These are phyloP conservation scores for Melanomma pulvis-pyrius DNA, from an alignment of 495 filamentous ascomycete genomes.

Conservation along the genomic window DNA sequence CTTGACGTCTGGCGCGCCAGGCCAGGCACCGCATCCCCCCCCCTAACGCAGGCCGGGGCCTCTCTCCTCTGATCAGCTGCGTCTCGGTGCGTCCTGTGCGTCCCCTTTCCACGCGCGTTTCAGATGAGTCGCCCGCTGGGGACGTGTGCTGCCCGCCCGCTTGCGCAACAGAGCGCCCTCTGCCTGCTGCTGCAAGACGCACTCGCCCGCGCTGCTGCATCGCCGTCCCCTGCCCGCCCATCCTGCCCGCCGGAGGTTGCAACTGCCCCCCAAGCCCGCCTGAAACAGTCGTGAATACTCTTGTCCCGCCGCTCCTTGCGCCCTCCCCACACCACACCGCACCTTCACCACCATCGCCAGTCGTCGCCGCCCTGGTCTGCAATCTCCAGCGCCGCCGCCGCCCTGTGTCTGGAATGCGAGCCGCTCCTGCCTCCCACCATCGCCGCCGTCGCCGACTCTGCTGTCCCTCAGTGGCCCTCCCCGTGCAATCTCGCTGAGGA, in stretches of 20 bases:
- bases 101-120: no score
- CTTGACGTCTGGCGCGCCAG: no score
- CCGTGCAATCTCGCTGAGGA: slow-evolving; percentile 5
- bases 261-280: not conserved
- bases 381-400: not conserved
- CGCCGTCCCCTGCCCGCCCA: not conserved
- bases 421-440: not conserved
- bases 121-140: no score
- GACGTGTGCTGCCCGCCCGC: no score
- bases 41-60: no score
- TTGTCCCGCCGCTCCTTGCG: not conserved
- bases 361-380: not conserved
- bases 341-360: not conserved
- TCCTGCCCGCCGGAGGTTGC: not conserved
- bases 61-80: no score
- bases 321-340: not conserved
- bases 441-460: not conserved
- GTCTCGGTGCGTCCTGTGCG: no score
- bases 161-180: no score
- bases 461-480: not conserved
- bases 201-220: not conserved
- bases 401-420: not conserved
- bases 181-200: not conserved
- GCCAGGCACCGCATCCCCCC: no score
- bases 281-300: not conserved